These are phyloP conservation scores for Volutella citrinella DNA, from an alignment of 2,329 filamentous ascomycete genomes.

Conservation along the genomic window DNA sequence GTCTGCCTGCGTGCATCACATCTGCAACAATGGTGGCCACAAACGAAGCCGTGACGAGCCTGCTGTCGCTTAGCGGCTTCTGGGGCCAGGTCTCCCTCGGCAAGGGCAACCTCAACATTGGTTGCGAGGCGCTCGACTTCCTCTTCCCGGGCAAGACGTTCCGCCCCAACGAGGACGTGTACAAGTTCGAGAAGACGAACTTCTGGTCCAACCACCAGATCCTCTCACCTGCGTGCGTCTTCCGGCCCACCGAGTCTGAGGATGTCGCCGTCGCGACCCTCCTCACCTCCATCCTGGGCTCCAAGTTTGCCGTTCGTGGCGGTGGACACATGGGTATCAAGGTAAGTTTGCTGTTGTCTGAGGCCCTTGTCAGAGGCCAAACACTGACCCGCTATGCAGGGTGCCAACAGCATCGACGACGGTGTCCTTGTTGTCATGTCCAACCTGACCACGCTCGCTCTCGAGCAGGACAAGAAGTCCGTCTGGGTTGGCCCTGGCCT, in stretches of 20 bases:
- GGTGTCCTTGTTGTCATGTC: slow-evolving; percentile 15
- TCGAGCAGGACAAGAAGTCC: slow-evolving; percentile 8
- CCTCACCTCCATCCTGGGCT: neutral
- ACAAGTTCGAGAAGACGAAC: slow-evolving; percentile 9
- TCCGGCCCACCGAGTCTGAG: slow-evolving; percentile 6
- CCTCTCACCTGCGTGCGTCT: slow-evolving; percentile 10
- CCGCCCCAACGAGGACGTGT: slow-evolving; percentile 1
- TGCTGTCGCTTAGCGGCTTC: slow-evolving; percentile 5
- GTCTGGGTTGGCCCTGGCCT: slow-evolving; percentile 15
- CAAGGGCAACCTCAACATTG: neutral
- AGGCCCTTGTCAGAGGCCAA: neutral
- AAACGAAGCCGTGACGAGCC: no score
- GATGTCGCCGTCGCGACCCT: slow-evolving; percentile 5
- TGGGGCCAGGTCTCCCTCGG: slow-evolving; percentile 1
- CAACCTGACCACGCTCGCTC: slow-evolving; percentile 10
- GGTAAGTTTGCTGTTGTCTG: no score
- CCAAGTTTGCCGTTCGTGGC: slow-evolving; percentile 16
- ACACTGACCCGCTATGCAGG: neutral
- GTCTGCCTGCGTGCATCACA: no score
- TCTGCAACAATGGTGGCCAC: no score
- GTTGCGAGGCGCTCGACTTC: slow-evolving; percentile 9
- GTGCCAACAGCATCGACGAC: slow-evolving; percentile 16
- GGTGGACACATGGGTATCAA: slow-evolving; percentile 22
- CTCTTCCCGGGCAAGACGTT: slow-evolving; percentile 6
- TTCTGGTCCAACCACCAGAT: slow-evolving; percentile 17